A percentile compares a stretch with the other conserved stretches of the same genome.
Conservation (phyloP, 345 rosid species). For the Erysimum cheiranthoides region DNA sequence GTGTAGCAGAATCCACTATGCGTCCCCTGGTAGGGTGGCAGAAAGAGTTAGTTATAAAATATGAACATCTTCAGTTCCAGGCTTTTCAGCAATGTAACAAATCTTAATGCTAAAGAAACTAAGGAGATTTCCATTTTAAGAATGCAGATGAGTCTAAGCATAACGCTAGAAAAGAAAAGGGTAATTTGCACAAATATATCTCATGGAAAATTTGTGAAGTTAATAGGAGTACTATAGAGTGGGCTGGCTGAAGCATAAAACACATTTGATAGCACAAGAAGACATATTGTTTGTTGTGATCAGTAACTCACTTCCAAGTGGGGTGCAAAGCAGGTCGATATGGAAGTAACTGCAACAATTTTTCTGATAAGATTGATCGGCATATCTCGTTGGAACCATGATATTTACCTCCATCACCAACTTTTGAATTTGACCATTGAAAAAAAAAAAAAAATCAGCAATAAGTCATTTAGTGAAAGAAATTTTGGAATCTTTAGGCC, state of each 20-base stretch:
- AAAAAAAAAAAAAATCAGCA: neutral
- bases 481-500: conserved; percentile 31
- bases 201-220: conserved; percentile 1
- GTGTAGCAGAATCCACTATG: conserved; percentile 46
- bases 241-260: conserved; percentile 9
- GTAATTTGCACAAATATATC: neutral
- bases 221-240: conserved; percentile 1
- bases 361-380: conserved; percentile 39
- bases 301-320: conserved; percentile 60
- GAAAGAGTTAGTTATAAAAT: conserved; percentile 20
- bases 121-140: conserved; percentile 1
- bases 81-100: conserved; percentile 18
- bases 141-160: conserved; percentile 7
- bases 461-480: conserved; percentile 22
- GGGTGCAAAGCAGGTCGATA: conserved; percentile 54
- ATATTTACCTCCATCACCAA: conserved; percentile 39
- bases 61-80: conserved; percentile 24
- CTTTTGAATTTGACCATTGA: conserved; percentile 46
- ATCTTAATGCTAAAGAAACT: neutral
- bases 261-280: conserved; percentile 7
- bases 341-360: conserved; percentile 39
- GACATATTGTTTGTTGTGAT: conserved; percentile 7
- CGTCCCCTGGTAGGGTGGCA: conserved; percentile 54
- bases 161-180: neutral
- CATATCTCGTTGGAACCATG: conserved; percentile 42